These are phyloP conservation scores for Spinacia oleracea DNA, from an alignment of 179 eudicot species.

Conservation along the genomic window DNA sequence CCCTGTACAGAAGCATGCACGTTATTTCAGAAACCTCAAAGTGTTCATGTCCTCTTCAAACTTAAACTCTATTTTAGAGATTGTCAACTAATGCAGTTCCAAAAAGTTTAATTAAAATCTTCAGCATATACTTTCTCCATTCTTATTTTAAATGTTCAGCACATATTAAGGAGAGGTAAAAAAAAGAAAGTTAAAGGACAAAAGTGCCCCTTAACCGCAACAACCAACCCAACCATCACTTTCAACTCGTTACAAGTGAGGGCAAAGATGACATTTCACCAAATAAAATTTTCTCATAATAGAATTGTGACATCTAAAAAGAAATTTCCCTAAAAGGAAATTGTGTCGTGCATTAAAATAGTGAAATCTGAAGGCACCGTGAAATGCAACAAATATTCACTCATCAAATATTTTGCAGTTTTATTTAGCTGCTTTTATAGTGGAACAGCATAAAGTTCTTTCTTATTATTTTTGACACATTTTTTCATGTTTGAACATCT, in stretches of 20 bases:
- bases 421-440: too few relatives aligned
- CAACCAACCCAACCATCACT: too few relatives aligned
- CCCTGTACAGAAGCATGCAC: constrained; percentile 12
- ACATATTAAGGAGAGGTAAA: too few relatives aligned
- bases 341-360: neutral
- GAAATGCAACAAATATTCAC: neutral
- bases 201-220: too few relatives aligned
- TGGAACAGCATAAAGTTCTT: neutral
- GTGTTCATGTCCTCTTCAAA: neutral
- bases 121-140: neutral
- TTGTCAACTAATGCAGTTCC: neutral
- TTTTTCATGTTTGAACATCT: neutral
- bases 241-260: too few relatives aligned
- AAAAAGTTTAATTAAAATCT: neutral
- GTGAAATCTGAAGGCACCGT: neutral
- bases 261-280: too few relatives aligned
- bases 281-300: too few relatives aligned
- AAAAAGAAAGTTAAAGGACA: too few relatives aligned
- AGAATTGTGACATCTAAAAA: too few relatives aligned
- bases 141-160: too few relatives aligned
- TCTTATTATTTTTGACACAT: neutral
- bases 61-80: neutral
- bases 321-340: too few relatives aligned
- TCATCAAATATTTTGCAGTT: neutral
- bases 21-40: neutral